Evolutionary conservation across 1,284 basidiomycete species (phyloP).

Genomic region (Boletus mariae): DNA sequence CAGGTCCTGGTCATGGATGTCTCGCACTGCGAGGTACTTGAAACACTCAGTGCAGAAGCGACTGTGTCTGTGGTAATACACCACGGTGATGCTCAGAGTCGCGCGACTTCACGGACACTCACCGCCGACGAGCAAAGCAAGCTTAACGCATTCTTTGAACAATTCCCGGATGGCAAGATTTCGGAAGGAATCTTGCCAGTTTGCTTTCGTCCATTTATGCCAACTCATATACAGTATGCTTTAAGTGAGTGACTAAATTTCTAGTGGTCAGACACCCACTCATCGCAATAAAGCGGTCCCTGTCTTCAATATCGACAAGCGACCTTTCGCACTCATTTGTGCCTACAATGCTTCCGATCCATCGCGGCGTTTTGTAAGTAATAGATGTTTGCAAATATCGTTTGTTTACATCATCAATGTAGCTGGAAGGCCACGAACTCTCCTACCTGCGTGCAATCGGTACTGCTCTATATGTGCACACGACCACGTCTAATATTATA

Average conservation of each 20-base stretch:
- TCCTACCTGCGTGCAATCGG: constrained; percentile 89
- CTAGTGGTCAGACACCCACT: constrained; percentile 3
- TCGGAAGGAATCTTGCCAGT: constrained; percentile 80
- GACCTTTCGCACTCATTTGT: constrained; percentile 88
- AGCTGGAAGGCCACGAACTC: constrained; percentile 89
- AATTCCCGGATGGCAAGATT: constrained; percentile 79
- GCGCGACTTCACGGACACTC: constrained; percentile 46
- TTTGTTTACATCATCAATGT: constrained; percentile 7
- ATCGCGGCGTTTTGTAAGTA: constrained; percentile 71
- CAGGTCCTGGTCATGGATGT: constrained; percentile 92
- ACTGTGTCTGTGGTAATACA: constrained; percentile 61
- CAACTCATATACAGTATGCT: constrained; percentile 78
- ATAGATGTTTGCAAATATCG: background rate
- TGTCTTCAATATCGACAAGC: constrained; percentile 91
- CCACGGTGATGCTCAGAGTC: constrained; percentile 38
- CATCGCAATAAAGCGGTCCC: constrained; percentile 62
- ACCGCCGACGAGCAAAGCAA: constrained; percentile 68
- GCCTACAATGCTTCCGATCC: constrained; percentile 84
- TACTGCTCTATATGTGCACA: constrained; percentile 24
- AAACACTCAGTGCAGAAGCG: constrained; percentile 66
- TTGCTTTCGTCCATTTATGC: constrained; percentile 76
- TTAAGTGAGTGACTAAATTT: constrained; percentile 53
- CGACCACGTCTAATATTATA: constrained; percentile 11
- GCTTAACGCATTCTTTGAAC: constrained; percentile 72
- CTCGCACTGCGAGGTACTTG: constrained; percentile 84